Conservation (phyloP, 768 basidiomycete genomes). For the Ephemerocybe angulata region DNA sequence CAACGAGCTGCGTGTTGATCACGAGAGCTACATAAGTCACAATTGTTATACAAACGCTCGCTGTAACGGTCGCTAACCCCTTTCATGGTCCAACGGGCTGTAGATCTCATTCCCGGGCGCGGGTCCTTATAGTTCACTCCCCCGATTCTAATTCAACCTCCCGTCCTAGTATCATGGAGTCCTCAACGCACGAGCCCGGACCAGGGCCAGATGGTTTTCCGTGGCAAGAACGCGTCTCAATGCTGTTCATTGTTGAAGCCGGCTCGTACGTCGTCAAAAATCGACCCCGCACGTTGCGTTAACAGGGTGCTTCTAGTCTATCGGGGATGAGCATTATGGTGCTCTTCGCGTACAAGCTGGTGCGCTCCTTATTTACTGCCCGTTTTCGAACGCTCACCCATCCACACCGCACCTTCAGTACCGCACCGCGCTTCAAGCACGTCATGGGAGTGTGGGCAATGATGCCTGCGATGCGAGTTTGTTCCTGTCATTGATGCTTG, state of each 20-base stretch:
- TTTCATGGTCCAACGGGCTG: too few species aligned
- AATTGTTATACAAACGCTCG: too few species aligned
- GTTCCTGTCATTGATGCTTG: conserved; percentile 1
- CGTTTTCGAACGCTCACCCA: background rate
- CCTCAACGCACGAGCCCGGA: too few species aligned
- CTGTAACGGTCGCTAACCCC: too few species aligned
- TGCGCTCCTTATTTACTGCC: background rate
- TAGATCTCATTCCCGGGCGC: too few species aligned
- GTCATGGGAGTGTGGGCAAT: background rate
- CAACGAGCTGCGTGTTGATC: too few species aligned
- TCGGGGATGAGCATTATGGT: background rate
- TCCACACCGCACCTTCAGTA: background rate
- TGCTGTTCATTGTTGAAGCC: conserved; percentile 1
- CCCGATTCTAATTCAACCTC: too few species aligned
- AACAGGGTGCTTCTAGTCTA: background rate
- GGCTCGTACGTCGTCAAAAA: background rate
- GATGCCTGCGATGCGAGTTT: conserved; percentile 7
- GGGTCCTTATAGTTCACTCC: too few species aligned
- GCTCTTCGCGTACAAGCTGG: conserved; percentile 2
- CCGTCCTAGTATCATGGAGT: too few species aligned
- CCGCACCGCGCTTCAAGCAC: background rate
- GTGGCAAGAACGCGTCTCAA: too few species aligned
- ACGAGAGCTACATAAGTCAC: too few species aligned
- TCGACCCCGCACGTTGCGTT: background rate
- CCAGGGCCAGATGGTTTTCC: too few species aligned